Conservation (phyloP, 2,329 filamentous ascomycete genomes). For the Camptophora hylomeconis region DNA sequence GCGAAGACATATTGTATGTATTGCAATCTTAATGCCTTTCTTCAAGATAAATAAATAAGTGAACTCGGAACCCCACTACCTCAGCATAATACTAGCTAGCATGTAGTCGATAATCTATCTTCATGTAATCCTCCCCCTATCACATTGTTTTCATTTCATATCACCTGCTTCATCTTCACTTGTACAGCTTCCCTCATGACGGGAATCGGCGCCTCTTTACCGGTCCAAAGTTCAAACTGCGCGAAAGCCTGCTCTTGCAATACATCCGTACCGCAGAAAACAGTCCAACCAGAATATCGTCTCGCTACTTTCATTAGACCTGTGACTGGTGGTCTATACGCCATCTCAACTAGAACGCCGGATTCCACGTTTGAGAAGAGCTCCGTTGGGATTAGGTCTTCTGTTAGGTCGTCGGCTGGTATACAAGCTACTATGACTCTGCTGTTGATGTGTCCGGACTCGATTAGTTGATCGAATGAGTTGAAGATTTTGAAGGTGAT, state of each 20-base stretch:
- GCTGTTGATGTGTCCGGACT: no score
- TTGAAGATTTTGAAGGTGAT: no score
- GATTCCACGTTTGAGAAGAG: constrained; percentile 7
- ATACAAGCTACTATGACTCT: constrained; percentile 17
- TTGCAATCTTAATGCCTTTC: no score
- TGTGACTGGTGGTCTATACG: constrained; percentile 16
- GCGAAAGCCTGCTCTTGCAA: constrained; percentile 18
- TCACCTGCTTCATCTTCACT: no score
- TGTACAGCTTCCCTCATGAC: constrained; percentile 5
- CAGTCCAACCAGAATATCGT: constrained; percentile 4
- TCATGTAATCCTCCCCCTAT: no score
- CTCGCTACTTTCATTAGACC: constrained; percentile 12
- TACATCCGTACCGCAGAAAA: constrained; percentile 18
- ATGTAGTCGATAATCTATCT: no score
- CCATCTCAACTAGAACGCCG: constrained; percentile 13
- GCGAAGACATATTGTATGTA: no score
- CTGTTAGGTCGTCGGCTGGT: constrained; percentile 11
- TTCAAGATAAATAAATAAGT: no score
- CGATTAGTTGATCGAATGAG: no score
- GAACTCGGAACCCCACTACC: no score
- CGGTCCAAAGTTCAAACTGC: constrained; percentile 18
- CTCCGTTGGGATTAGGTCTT: constrained; percentile 11
- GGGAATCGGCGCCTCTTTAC: constrained; percentile 4
- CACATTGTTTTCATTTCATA: no score
- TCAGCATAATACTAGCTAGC: no score